Base-by-base conservation (phyloP, 768 basidiomycete genomes). In the Albatrellus ellisii region DNA sequence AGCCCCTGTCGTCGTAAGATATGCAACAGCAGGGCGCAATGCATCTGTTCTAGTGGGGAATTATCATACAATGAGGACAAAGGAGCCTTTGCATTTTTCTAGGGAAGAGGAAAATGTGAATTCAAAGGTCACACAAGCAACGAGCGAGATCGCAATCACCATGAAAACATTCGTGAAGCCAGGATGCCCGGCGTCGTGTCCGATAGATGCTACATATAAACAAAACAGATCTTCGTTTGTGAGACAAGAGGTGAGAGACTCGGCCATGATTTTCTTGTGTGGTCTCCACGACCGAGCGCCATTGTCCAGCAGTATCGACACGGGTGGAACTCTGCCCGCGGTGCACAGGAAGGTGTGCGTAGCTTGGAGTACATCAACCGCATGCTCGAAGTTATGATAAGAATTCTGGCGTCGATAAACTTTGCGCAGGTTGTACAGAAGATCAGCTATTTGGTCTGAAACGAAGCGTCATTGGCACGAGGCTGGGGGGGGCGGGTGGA, bases 341-440 rank as follows among this genome's bases (percentile, higher is more conserved):
- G 75, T 68, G 35, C 70, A 71, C 20, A 99, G 68, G 63, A 91
- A 97, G 17, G 74, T 76, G 54, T 95, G 89, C 4, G 78, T 75
- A 0, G 92, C 91, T 56, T 99, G 95, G 17, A 98, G 71, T 12
- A 98, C 95, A 59, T 99, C 95, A 32, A 95, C 67, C 0, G 92
- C 95, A 61, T 99, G 95, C 47, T 88, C 79, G 57, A 94, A 98
- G 56, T 98, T 99, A 68, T 99, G 95, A 59, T 99, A 99, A 21
- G 84, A 81, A 62, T 97, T 97, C 44, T 80, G 77, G 39, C 74
- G 70, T 46, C 91, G 83, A 59, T 99, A 99, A 39, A 94, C 79
- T 22, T 76, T 75, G n/a, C 82, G 77, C n/a, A 98, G 72, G 49
- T 94, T 87, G 51, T 77, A 75, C 29, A 99, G 69, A 53, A 98